phyloP scores from a whole-genome alignment of 331 rosid species.

The Spiraea crenata region DNA sequence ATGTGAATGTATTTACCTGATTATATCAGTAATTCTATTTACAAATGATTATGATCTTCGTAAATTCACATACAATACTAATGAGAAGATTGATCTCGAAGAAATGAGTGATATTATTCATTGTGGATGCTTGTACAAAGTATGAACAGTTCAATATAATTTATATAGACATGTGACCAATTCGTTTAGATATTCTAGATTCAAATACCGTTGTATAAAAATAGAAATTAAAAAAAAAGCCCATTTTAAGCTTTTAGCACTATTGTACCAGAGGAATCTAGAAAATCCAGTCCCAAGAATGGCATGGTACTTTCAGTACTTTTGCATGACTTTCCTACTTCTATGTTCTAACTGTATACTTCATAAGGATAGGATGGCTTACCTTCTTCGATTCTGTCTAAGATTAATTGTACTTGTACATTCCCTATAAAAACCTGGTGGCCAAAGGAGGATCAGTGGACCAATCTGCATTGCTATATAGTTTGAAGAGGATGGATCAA shows the following conservation, averaged over 20 bases:
- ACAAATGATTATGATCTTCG: no score
- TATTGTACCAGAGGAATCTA: not conserved
- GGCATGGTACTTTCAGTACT: slow-evolving; percentile 2
- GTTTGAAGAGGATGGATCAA: slow-evolving; percentile 20
- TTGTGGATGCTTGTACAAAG: no score
- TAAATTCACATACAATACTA: no score
- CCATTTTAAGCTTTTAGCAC: not conserved
- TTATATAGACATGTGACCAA: no score
- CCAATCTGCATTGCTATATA: not conserved
- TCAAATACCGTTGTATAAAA: no score
- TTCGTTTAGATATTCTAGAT: no score
- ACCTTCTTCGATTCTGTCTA: slow-evolving; percentile 7
- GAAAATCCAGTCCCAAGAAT: not conserved
- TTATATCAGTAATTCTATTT: no score
- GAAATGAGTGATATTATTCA: no score
- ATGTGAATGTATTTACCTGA: no score
- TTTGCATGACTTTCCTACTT: slow-evolving; percentile 23
- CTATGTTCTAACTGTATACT: not conserved
- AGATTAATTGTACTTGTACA: not conserved
- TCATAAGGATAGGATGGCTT: slow-evolving; percentile 10
- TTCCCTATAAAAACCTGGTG: not conserved
- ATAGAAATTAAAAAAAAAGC: no score
- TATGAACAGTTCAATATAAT: no score
- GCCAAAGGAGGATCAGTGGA: not conserved
- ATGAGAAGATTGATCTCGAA: no score